These are phyloP conservation scores for Pelargonium nanum DNA, from an alignment of 345 rosid species.

Conservation along the genomic window DNA sequence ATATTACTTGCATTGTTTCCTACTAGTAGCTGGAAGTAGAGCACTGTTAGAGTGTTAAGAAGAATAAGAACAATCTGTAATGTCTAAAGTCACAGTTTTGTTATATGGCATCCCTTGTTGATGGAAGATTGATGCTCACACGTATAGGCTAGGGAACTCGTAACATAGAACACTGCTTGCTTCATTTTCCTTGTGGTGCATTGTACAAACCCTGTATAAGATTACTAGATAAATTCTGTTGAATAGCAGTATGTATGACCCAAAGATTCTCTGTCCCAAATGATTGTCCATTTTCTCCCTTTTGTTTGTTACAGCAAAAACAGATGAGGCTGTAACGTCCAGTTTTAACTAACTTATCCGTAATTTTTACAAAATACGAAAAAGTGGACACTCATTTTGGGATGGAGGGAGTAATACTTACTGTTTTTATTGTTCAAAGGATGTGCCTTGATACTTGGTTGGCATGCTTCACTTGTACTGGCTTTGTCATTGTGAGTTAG, in stretches of 20 bases:
- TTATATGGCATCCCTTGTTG: neutral
- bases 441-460: neutral
- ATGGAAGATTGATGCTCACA: neutral
- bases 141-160: neutral
- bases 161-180: neutral
- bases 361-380: too few species aligned
- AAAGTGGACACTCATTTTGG: too few species aligned
- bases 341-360: too few species aligned
- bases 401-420: neutral
- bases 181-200: neutral
- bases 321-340: too few species aligned
- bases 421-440: neutral
- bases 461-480: neutral
- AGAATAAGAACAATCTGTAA: neutral
- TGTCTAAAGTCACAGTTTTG: neutral
- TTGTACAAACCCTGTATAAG: neutral
- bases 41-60: neutral
- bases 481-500: neutral
- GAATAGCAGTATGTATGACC: neutral
- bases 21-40: neutral
- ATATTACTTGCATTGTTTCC: neutral
- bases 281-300: too few species aligned
- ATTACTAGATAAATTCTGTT: neutral
- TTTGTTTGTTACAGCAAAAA: too few species aligned
- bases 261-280: too few species aligned